Base-by-base conservation (phyloP, 2,329 filamentous ascomycete genomes). In the Chaetomium sp. region DNA sequence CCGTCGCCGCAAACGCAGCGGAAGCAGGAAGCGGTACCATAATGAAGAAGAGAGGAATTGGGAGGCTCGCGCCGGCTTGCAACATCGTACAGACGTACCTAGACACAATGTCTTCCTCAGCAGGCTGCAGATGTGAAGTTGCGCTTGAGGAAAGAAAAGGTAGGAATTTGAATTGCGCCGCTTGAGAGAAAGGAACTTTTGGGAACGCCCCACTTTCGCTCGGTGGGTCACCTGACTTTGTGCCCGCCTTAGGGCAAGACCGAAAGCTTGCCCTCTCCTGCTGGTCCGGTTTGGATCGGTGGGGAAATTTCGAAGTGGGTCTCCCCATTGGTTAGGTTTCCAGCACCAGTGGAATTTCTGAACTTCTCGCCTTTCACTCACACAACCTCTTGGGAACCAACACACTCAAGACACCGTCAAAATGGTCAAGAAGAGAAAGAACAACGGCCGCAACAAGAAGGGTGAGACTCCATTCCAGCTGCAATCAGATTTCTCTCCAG, bases 381-480 rank as follows among this genome's bases (percentile, higher is more conserved):
- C 58, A 61, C 58, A 61, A 61, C 52, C 57, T 57, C 61, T 65
- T 64, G 62, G 63, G 57, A 62, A 61, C 54, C 58, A 63, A 55
- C 54, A 35, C 56, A 71, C 65, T 67, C 66, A 70, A 79, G 76
- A 78, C 71, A 81, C 77, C 76, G 80, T 70, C 75, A 85, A 76
- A 67, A 85, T 86, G 82, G 81, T 84, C 72, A 86, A 86, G 81
- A 86, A 86, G 80, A 82, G 82, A 80, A 82, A 83, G 76, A 81
- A 80, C 54, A 66, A 66, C 63, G 65, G 65, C 59, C 63, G 65
- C 59, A 67, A 67, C 64, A 67, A 67, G 65, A 66, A 65, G 60
- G 65, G 64, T 65, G 57, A 47, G 60, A 41, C 53, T 33, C 36
- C 3, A 35, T 11, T 4, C 19, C 19, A 11, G 14, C 27, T 8